Base-by-base conservation (phyloP, 495 filamentous ascomycete species). In the Lindgomyces ingoldianus region DNA sequence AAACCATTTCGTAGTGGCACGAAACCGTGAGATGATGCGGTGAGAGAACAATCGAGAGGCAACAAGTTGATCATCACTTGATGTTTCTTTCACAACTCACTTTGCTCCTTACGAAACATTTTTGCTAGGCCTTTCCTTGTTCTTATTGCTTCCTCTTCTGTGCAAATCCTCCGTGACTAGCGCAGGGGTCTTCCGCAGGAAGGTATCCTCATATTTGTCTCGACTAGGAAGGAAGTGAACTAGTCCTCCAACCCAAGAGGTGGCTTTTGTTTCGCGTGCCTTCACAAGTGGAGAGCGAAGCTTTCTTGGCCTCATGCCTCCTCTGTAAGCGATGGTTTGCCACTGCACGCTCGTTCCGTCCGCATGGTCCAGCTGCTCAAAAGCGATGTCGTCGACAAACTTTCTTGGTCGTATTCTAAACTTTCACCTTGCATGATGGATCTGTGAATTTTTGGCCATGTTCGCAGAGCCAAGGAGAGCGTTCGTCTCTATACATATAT, bases 181-280 rank as follows among this genome's bases (percentile, higher is more conserved):
- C 21, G 29, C 52, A 55, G 52, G 52, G 52, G 25, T 44, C 2
- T 26, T 41, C 4, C 52, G 52, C 52, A 55, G 52, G 36, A 39
- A 19, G 22, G 12, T 16, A 29, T 18, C 21, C 22, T 42, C 21
- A 22, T 4, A 11, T 55, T 12, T 19, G 11, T 41, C 18, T 44
- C 14, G 18, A 33, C n/a, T 11, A n/a, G 52, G 29, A 19, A 54
- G 51, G 52, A 19, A 55, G 30, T 8, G 30, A 22, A 6, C 2
- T 4, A 16, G 1, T 22, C 18, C 18, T 55, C 16, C 6, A 27
- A 9, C 12, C 4, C 22, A 18, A 39, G 18, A 22, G 52, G 52
- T 1, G 22, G 36, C 4, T 41, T 42, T 21, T 19, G 30, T 55
- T 55, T 55, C 9, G 41, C 39, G 33, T n/a, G n/a, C n/a, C n/a